Evolutionary conservation across 495 filamentous ascomycete species (phyloP).

Genomic region (Parathielavia appendiculata): DNA sequence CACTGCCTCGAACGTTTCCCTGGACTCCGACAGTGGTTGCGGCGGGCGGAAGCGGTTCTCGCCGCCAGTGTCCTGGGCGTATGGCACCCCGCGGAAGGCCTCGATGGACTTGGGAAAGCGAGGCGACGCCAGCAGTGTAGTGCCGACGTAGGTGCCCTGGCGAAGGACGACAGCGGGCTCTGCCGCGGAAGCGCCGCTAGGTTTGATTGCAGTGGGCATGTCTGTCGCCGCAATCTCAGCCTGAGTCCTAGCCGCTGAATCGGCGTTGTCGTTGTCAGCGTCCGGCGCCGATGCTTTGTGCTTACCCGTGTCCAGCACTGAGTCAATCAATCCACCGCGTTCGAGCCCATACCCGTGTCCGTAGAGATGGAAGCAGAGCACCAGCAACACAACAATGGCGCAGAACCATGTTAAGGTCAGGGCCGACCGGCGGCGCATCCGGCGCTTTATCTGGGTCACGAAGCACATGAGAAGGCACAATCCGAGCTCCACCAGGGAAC

Average conservation of each 20-base stretch:
- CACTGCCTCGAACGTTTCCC: constrained; percentile 39
- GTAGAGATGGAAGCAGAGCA: constrained; percentile 13
- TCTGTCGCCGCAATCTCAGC: neutral
- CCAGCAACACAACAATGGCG: constrained; percentile 1
- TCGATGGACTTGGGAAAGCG: constrained; percentile 47
- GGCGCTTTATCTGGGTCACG: neutral
- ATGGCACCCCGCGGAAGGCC: constrained; percentile 57
- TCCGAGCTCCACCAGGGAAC: neutral
- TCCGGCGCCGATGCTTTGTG: neutral
- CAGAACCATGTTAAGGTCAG: constrained; percentile 2
- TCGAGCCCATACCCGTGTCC: neutral
- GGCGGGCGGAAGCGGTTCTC: constrained; percentile 54
- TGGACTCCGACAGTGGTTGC: constrained; percentile 31
- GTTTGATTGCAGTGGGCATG: neutral
- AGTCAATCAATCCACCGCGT: neutral
- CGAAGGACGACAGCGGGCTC: constrained; percentile 38
- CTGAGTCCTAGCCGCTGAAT: neutral
- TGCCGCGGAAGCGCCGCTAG: neutral
- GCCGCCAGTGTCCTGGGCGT: constrained; percentile 51
- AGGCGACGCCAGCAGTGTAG: constrained; percentile 34
- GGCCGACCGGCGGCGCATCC: neutral
- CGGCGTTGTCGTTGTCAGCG: neutral
- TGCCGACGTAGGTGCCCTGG: constrained; percentile 55
- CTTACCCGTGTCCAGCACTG: neutral
- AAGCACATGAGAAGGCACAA: neutral